Conservation (phyloP, 257 asterid genomes). For the Nicotiana noctiflora region DNA sequence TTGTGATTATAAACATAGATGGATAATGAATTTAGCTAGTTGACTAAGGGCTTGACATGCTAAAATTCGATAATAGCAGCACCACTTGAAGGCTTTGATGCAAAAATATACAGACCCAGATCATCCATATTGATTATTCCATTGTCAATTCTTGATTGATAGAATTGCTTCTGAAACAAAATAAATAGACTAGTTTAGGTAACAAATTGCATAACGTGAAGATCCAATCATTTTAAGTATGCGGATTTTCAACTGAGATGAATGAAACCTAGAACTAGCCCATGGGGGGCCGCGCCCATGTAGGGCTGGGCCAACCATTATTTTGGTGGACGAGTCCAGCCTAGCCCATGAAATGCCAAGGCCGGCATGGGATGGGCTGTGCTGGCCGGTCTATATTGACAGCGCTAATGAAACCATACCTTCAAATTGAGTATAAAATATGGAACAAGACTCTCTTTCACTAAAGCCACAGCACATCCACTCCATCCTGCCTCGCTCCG, state of each 20-base stretch:
- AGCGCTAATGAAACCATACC: constrained; percentile 23
- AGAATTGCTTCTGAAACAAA: constrained; percentile 60
- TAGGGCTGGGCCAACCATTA: too few species aligned
- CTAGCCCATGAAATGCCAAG: too few species aligned
- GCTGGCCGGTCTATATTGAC: too few species aligned
- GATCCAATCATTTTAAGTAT: too few species aligned
- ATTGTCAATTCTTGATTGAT: constrained; percentile 69
- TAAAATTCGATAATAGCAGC: constrained; percentile 74
- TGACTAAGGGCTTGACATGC: too few species aligned
- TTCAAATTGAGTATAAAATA: constrained; percentile 83
- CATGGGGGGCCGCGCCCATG: too few species aligned
- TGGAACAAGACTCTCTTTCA: constrained; percentile 72
- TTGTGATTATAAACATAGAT: too few species aligned
- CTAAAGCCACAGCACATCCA: constrained; percentile 94
- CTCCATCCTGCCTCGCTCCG: constrained; percentile 99
- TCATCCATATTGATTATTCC: constrained; percentile 64
- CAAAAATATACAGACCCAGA: constrained; percentile 64
- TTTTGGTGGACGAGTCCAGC: too few species aligned
- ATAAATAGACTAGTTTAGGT: background rate
- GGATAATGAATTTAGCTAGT: background rate
- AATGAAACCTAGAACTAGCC: too few species aligned
- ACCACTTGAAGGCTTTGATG: constrained; percentile 95
- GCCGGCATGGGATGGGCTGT: too few species aligned
- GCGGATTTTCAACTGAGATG: too few species aligned
- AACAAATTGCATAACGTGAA: background rate